Evolutionary conservation across 208 protist genomes (phyloP), one percentile per base, ranked within the genome.

Genomic region (Dictyostelium gargantuum): DNA sequence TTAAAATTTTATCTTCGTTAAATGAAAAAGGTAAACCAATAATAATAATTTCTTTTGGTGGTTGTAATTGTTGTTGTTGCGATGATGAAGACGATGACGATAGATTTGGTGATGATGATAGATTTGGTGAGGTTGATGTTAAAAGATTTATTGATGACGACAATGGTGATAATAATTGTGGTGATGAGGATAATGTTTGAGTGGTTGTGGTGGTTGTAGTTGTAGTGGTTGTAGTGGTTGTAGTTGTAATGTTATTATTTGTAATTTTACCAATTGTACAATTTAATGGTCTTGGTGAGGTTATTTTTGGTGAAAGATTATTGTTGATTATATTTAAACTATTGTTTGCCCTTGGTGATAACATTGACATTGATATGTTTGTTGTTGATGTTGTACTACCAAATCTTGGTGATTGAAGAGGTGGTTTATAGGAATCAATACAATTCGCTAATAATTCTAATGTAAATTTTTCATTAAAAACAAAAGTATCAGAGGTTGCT

Each of bases 1-100:
- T 82, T 8, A 82, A 48, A n/a, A 82, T 58, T 8, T 82, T 56
- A 50, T 82, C 77, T 13, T 82, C 77, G 10, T 66, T 82, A 48
- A 26, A 82, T 40, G 61, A 66, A 26, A 82, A 38, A 50, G 77
- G 77, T 29, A 82, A 17, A 2, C 77, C 77, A 48, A 82, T 82
- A 21, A 82, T 82, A 35, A 82, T 21, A 23, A 82, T 70, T 70
- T 70, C 63, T 40, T 70, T 70, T 66, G 11, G 19, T 17, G 3
- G n/a, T 66, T 66, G 58, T 35, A 35, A 35, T 19, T 66, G 26
- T 19, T 17, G n/a, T 21, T 35, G 58, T 19, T 66, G 58, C 17
- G 48, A 52, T 52, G 4, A 21, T 52, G 52, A 50, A 11, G 46
- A 50, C 0, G 46, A 50, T 50, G 15, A 50, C 15, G 46, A 50